phyloP scores from a whole-genome alignment of 345 rosid genomes.

The Eutrema yunnanense region DNA sequence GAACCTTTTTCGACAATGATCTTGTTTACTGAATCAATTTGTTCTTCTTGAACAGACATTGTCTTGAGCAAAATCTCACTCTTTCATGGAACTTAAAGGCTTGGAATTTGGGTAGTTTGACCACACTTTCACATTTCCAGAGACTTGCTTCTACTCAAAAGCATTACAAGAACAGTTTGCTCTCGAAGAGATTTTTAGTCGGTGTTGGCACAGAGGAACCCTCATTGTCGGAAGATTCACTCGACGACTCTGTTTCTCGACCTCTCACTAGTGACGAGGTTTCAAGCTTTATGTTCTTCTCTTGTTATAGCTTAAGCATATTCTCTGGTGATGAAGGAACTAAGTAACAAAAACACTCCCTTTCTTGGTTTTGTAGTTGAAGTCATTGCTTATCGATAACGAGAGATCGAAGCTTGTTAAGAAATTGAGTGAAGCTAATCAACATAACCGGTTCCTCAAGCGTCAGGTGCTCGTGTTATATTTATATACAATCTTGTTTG shows the following conservation, averaged over 20 bases:
- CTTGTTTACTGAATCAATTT: background rate
- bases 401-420: constrained; percentile 64
- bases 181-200: constrained; percentile 36
- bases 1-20: background rate
- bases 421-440: constrained; percentile 93
- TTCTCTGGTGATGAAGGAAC: background rate
- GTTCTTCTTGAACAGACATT: constrained; percentile 26
- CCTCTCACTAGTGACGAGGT: constrained; percentile 62
- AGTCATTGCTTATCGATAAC: constrained; percentile 55
- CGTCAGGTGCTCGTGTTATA: constrained; percentile 54
- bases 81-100: constrained; percentile 36
- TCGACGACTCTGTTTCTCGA: constrained; percentile 35
- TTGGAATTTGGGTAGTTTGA: constrained; percentile 25
- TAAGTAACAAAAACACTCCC: background rate
- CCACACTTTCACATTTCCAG: constrained; percentile 4
- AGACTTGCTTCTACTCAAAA: constrained; percentile 29
- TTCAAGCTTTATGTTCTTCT: background rate
- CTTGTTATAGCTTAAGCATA: background rate
- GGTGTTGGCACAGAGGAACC: constrained; percentile 49
- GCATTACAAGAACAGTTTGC: constrained; percentile 21
- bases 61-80: constrained; percentile 37
- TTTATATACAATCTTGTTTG: background rate
- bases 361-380: constrained; percentile 40
- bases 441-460: constrained; percentile 75
- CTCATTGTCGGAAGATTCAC: constrained; percentile 34